A percentile compares a stretch with the other conserved stretches of the same genome.
Conservation (phyloP, 495 filamentous ascomycete species). For the Neurospora sublineolata region DNA sequence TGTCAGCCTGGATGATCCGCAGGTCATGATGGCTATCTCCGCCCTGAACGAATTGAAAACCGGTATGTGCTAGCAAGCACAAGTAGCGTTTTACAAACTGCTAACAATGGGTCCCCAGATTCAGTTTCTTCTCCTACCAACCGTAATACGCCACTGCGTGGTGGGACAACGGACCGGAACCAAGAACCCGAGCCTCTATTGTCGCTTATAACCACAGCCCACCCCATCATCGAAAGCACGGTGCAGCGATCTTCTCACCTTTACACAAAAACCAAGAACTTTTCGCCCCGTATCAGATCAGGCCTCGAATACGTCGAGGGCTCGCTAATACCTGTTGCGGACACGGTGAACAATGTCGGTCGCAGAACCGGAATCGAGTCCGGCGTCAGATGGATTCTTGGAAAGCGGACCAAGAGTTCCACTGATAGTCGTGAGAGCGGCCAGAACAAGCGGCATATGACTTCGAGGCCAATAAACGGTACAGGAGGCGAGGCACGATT, state of each 20-base stretch:
- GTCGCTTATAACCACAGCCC: slow-evolving; percentile 65
- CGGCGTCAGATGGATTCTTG: slow-evolving; percentile 65
- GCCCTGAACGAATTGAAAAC: slow-evolving; percentile 74
- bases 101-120: slow-evolving; percentile 26
- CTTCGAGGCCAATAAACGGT: slow-evolving; percentile 27
- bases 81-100: slow-evolving; percentile 2
- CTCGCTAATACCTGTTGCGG: slow-evolving; percentile 69
- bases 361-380: slow-evolving; percentile 75
- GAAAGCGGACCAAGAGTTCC: slow-evolving; percentile 30
- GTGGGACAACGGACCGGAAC: slow-evolving; percentile 4
- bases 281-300: slow-evolving; percentile 72
- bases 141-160: slow-evolving; percentile 23
- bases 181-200: slow-evolving; percentile 59
- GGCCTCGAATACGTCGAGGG: slow-evolving; percentile 79
- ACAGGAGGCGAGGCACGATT: not conserved
- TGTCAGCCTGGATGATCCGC: slow-evolving; percentile 71
- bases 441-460: slow-evolving; percentile 54
- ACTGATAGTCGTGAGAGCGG: slow-evolving; percentile 30
- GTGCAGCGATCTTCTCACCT: slow-evolving; percentile 72
- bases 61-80: slow-evolving; percentile 39
- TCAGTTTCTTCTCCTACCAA: slow-evolving; percentile 45
- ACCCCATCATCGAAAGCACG: slow-evolving; percentile 67
- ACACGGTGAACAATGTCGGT: slow-evolving; percentile 68
- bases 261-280: slow-evolving; percentile 74
- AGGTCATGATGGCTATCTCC: slow-evolving; percentile 71